A percentile compares a stretch with the other conserved stretches of the same genome.
Conservation (phyloP, 148 eudicot species). For the Salicornia ramosissima region DNA sequence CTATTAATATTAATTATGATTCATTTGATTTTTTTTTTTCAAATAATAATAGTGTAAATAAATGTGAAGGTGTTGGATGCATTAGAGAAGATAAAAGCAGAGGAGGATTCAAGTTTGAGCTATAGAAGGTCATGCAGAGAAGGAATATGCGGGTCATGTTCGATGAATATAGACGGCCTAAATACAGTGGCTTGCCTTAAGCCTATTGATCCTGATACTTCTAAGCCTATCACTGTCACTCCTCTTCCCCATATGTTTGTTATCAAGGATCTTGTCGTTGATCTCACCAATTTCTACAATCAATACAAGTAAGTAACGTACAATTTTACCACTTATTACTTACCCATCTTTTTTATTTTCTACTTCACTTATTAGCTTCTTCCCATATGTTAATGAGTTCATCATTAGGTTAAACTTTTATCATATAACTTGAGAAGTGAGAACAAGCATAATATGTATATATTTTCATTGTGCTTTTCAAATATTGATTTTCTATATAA, state of each 20-base stretch:
- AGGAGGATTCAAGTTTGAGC: slow-evolving; percentile 61
- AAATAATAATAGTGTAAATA: too few relatives aligned
- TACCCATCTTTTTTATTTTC: too few relatives aligned
- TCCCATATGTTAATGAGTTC: too few relatives aligned
- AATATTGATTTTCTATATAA: too few relatives aligned
- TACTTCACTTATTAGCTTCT: too few relatives aligned
- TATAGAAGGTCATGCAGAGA: slow-evolving; percentile 81
- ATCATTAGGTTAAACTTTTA: too few relatives aligned
- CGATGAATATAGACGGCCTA: slow-evolving; percentile 78
- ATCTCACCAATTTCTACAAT: slow-evolving; percentile 75
- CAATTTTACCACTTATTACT: too few relatives aligned
- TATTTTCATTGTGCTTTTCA: too few relatives aligned
- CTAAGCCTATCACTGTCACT: slow-evolving; percentile 52
- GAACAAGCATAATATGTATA: too few relatives aligned
- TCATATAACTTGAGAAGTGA: too few relatives aligned
- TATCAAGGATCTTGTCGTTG: slow-evolving; percentile 78
- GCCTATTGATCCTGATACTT: slow-evolving; percentile 58
- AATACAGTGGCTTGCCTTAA: slow-evolving; percentile 82
- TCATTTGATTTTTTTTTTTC: too few relatives aligned
- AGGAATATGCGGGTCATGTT: slow-evolving; percentile 86
- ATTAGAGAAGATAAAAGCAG: slow-evolving; percentile 65
- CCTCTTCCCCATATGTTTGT: slow-evolving; percentile 87
- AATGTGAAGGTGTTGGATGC: slow-evolving; percentile 54
- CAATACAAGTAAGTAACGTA: slow-evolving; percentile 90
- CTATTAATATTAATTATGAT: too few relatives aligned